Base-by-base conservation (phyloP, 495 filamentous ascomycete species). In the Corynascus novoguineensis region DNA sequence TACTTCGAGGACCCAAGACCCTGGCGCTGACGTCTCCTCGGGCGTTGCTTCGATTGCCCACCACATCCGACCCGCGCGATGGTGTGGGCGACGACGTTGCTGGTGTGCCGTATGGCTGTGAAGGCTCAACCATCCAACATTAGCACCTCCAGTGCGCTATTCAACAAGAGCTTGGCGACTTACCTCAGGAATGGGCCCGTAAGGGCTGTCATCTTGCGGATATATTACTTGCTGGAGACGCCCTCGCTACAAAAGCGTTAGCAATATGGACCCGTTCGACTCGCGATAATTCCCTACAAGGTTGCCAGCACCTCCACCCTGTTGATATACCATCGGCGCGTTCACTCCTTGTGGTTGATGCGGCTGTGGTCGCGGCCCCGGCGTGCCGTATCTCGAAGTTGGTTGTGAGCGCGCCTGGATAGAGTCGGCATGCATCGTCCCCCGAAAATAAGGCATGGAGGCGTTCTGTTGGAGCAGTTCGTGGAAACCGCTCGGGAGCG, bases 401-500 rank as follows among this genome's bases (percentile, higher is more conserved):
- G 73, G 65, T 28, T 73, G 73, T n/a, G 71, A 77, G 41, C 65
- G 70, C 46, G 63, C 63, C 17, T 72, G 70, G 42, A 58, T 64
- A 12, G 61, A 41, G 17, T 66, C 66, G 27, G 64, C 46, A 28
- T 40, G 17, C 2, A 41, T 19, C 22, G 63, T 5, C 19, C 72
- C 61, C 21, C 55, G 65, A 55, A 67, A 67, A 12, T 68, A 59
- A 14, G 68, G 58, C 29, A 62, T 54, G 24, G 64, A 53, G n/a
- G 75, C 61, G 61, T 78, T 83, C 57, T 81, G 77, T 59, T 78
- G 74, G 35, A 78, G 55, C 34, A 81, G 68, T 37, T 79, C 73
- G 40, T 77, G 66, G 50, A 74, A 72, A 63, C 73, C 71, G 17
- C 72, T 66, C n/a, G 79, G 67, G 44, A 74, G 62, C 21, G 44